These are phyloP conservation scores for Sisymbrium altissimum DNA, from an alignment of 345 rosid genomes.

Conservation along the genomic window DNA sequence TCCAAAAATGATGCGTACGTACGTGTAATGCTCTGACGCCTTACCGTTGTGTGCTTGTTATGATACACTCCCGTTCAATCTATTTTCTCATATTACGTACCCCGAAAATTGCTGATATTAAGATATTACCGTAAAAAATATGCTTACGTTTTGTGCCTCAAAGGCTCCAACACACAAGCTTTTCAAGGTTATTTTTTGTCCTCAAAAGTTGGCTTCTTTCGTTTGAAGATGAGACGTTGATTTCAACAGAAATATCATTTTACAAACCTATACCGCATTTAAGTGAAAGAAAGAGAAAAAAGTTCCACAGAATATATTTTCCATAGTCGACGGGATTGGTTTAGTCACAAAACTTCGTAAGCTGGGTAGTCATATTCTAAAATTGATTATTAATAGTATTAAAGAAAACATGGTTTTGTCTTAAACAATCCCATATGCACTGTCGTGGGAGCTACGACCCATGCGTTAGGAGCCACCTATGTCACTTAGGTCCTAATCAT, in stretches of 20 bases:
- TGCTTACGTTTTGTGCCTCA: neutral
- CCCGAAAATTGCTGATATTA: neutral
- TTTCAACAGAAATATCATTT: too few species aligned
- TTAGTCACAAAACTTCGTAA: conserved; percentile 10
- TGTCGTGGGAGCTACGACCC: conserved; percentile 30
- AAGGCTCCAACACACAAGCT: neutral
- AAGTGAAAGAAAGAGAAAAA: neutral
- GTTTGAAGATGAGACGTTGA: neutral
- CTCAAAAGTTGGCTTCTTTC: neutral
- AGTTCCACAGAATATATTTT: neutral
- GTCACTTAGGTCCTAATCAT: conserved; percentile 24
- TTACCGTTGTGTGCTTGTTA: neutral
- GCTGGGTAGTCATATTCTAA: conserved; percentile 18
- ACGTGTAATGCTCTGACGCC: conserved; percentile 10
- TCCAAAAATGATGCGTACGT: conserved; percentile 4
- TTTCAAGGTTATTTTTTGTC: neutral
- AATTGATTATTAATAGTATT: neutral
- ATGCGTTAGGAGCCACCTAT: conserved; percentile 32
- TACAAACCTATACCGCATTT: neutral
- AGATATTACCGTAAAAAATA: neutral
- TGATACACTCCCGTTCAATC: neutral
- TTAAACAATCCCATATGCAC: conserved; percentile 29
- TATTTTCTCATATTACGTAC: too few species aligned
- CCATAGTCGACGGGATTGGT: conserved; percentile 21
- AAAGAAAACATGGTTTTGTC: conserved; percentile 28